Evolutionary conservation across 75 land plant species (phyloP), one percentile per base, ranked within the genome.

Genomic region (Adiantum capillusveneris): DNA sequence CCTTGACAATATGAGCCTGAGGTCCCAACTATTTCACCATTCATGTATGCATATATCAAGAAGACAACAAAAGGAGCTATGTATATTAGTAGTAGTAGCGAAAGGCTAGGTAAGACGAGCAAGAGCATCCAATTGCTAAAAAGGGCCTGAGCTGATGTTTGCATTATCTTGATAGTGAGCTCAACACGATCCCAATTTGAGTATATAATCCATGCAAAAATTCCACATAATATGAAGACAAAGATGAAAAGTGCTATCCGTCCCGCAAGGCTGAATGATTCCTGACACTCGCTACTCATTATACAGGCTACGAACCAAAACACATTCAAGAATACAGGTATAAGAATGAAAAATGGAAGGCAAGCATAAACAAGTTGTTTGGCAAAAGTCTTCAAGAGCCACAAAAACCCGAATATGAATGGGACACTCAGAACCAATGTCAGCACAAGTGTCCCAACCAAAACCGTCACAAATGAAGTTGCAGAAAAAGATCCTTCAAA

Each of bases 231-330:
- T 31, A 78, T 30, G 26, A 94, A 79, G 29, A 89, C 69, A 51
- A 86, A 81, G 27, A 79, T 20, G 25, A 94, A 82, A 17, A 86
- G 51, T 0, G 80, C 22, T 52, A 86, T 75, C 44, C 87, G 76
- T 43, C 73, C 80, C 13, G 65, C 74, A 36, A 87, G 63, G 26
- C 76, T 79, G 39, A 90, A 74, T 0, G 69, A 65, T 1, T 77
- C 74, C n/a, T 71, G 65, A 59, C 99, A 95, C 18, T 75, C 64
- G 5, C 50, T 50, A 63, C 55, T 66, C 6, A 81, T 21, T 0
- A 76, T 67, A 51, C 99, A 95, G 1, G 81, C 79, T 43, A 82
- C 92, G 56, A 95, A 86, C 99, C 99, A 90, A 53, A 80, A 85
- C 16, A 90, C 65, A 36, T 95, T 76, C 11, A 90, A 26, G 53